These are phyloP conservation scores for Fusarium robinianum DNA, from an alignment of 2,329 filamentous ascomycete genomes.

Conservation along the genomic window DNA sequence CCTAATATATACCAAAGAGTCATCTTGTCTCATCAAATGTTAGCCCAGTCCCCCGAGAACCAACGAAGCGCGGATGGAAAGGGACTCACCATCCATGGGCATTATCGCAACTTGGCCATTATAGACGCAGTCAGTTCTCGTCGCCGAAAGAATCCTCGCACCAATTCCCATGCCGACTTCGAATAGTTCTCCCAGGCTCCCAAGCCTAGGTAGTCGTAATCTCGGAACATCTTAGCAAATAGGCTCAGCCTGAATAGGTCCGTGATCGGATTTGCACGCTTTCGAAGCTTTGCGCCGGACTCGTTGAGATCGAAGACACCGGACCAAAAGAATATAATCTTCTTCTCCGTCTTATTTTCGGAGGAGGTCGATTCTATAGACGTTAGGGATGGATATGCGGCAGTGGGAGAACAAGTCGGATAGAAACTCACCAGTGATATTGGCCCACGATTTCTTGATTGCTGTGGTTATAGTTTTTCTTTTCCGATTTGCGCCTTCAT, in stretches of 20 bases:
- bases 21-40: background rate
- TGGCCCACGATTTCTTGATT: background rate
- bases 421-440: conserved; percentile 6
- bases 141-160: conserved; percentile 4
- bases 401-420: background rate
- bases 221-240: no score
- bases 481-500: no score
- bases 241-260: no score
- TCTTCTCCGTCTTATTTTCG: background rate
- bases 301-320: conserved; percentile 18
- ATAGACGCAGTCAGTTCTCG: no score
- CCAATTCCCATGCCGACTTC: no score
- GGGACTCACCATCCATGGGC: conserved; percentile 5
- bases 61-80: background rate
- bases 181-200: no score
- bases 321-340: conserved; percentile 5
- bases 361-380: background rate
- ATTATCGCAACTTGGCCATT: no score
- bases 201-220: no score
- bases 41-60: background rate
- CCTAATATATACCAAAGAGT: background rate
- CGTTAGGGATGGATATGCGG: background rate
- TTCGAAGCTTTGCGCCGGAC: conserved; percentile 22
- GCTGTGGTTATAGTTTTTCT: no score
- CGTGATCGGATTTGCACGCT: conserved; percentile 17